Evolutionary conservation across 139 green algal genomes (phyloP), one percentile per base, ranked within the genome.

Genomic region (Chlamydomonas schloesseri): DNA sequence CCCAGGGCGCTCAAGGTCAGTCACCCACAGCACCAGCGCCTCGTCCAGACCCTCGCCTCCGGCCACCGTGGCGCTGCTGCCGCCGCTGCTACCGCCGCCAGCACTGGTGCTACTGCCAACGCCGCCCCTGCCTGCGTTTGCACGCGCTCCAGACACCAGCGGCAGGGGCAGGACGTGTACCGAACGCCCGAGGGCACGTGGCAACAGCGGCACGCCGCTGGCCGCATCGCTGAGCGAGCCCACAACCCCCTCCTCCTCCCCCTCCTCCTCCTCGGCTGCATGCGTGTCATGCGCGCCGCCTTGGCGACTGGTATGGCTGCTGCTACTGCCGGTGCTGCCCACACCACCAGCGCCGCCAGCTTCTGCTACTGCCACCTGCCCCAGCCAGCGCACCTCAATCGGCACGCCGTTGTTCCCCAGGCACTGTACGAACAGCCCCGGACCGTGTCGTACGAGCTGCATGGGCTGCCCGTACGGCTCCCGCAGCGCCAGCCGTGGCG

Each of bases 321-420:
- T 50, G 42, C 42, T 50, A 8, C 42, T 50, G 8, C 42, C 5
- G 42, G 6, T 5, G 8, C 42, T 50, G 42, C 8, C 42, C 5
- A 13, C 42, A 8, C 6, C 8, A 50, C 42, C 42, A 5, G 6
- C 42, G 42, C 5, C 42, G 6, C 42, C 42, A 50, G 42, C 42
- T 50, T 5, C 42, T 50, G 42, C 42, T 50, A 50, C 42, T 50
- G 42, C 42, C 42, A 8, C 42, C 42, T 14, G 21, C 2, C 67
- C 79, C 13, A 85, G 79, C 47, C 42, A 21, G 47, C 79, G 67
- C 20, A 77, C 60, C 79, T 85, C 79, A 47, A 85, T 17, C 1
- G 79, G 79, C 47, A 85, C 67, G 8, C 31, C 65, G 47, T 31
- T 42, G 79, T 85, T 76, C 0, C 79, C 79, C 50, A 85, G n/a